Percentiles rank a stretch among this genome's conserved stretches.
These are phyloP conservation scores for Quercus parvula DNA, from an alignment of 306 rosid genomes.

Conservation along the genomic window DNA sequence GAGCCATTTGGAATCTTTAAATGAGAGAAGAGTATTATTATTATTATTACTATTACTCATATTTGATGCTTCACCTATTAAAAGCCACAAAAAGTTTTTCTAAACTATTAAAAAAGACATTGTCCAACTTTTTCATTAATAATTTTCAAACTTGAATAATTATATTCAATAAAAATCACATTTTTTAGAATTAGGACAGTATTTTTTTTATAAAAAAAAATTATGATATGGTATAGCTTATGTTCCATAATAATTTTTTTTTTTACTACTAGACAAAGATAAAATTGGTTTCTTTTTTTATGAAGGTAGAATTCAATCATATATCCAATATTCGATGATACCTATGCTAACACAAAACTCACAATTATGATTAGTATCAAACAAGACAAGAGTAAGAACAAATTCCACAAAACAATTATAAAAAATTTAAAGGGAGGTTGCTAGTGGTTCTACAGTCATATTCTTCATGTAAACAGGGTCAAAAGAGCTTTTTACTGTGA, in stretches of 20 bases:
- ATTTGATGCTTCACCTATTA: background rate
- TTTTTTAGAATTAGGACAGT: background rate
- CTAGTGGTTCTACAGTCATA: conserved; percentile 9
- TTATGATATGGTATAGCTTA: no score
- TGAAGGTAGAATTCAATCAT: no score
- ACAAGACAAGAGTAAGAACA: background rate
- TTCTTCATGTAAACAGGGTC: background rate
- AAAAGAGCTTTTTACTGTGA: background rate
- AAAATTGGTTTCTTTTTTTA: no score
- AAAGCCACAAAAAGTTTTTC: background rate
- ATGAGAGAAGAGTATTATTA: background rate
- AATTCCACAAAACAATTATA: background rate
- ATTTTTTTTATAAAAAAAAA: no score
- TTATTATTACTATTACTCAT: background rate
- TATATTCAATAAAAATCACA: background rate
- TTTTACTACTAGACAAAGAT: no score
- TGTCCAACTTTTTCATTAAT: no score
- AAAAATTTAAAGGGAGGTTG: background rate
- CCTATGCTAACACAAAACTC: no score
- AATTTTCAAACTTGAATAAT: no score
- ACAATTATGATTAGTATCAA: no score
- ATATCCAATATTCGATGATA: no score
- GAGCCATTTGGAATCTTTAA: background rate
- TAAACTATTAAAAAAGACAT: no score
- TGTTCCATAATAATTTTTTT: no score